Conservation (phyloP, 371 early-diverging fungal genomes). For the Apophysomyces variabilis region DNA sequence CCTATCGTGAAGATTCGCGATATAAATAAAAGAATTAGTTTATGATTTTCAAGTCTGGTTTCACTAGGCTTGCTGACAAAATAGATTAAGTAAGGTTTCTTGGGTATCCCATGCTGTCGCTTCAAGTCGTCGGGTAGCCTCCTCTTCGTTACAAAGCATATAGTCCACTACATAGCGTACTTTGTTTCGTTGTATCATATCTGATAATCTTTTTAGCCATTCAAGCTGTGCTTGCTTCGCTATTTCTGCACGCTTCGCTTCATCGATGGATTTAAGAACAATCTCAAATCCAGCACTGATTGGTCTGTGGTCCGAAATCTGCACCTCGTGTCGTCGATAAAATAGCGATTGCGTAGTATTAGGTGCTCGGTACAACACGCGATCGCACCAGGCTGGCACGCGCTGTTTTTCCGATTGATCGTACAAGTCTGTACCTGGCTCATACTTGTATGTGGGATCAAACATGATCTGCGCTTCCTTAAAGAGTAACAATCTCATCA, state of each 20-base stretch:
- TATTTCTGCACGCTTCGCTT: constrained; percentile 34
- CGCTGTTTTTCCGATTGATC: constrained; percentile 84
- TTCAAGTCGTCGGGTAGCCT: constrained; percentile 26
- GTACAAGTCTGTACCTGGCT: constrained; percentile 67
- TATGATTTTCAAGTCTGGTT: not conserved
- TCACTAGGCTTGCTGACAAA: not conserved
- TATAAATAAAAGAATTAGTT: constrained; percentile 1
- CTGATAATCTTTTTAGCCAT: constrained; percentile 8
- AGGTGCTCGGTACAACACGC: constrained; percentile 61
- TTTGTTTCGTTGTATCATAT: constrained; percentile 30
- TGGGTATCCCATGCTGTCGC: constrained; percentile 34
- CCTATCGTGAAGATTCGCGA: constrained; percentile 24
- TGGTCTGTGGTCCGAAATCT: constrained; percentile 84
- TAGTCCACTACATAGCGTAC: constrained; percentile 34
- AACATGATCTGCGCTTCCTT: constrained; percentile 69
- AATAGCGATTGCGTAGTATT: constrained; percentile 38
- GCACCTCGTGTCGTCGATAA: constrained; percentile 62
- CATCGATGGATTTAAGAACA: constrained; percentile 60
- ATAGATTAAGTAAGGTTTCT: constrained; percentile 5
- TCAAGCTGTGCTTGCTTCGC: constrained; percentile 18
- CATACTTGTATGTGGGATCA: constrained; percentile 89
- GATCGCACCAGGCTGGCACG: constrained; percentile 87
- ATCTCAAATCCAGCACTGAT: constrained; percentile 68
- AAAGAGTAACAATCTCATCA: constrained; percentile 66
- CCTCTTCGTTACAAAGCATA: constrained; percentile 29